phyloP scores from a whole-genome alignment of 345 rosid species.

The Cochlearia excelsa region DNA sequence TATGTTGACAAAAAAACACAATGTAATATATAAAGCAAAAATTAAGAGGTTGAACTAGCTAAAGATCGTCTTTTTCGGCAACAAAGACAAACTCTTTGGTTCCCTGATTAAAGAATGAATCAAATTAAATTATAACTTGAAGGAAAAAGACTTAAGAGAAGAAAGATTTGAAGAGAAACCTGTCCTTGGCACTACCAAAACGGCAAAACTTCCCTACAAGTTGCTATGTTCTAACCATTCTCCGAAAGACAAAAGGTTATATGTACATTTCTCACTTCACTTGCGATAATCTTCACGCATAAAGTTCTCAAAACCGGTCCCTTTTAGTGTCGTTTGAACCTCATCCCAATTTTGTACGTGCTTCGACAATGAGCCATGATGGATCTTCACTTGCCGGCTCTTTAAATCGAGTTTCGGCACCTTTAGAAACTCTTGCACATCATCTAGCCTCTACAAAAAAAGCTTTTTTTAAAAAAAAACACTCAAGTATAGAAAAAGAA shows the following conservation, averaged over 20 bases:
- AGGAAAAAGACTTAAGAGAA: too few relatives aligned
- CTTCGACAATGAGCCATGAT: constrained; percentile 64
- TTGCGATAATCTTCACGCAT: constrained; percentile 52
- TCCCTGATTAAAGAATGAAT: too few relatives aligned
- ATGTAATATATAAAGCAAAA: too few relatives aligned
- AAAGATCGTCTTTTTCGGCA: too few relatives aligned
- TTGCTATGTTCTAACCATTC: constrained; percentile 15
- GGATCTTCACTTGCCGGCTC: constrained; percentile 96
- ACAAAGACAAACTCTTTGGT: too few relatives aligned
- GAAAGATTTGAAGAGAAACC: constrained; percentile 1
- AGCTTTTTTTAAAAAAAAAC: not conserved
- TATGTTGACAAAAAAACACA: too few relatives aligned
- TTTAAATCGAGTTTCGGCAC: constrained; percentile 63
- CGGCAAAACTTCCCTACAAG: constrained; percentile 34
- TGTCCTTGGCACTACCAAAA: constrained; percentile 19
- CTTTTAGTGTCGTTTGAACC: constrained; percentile 57
- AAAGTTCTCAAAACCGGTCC: constrained; percentile 60
- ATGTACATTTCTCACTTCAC: constrained; percentile 29
- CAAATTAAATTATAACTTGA: too few relatives aligned
- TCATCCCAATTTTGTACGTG: constrained; percentile 80
- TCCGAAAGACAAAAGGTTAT: constrained; percentile 25
- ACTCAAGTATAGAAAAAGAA: too few relatives aligned
- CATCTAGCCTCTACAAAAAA: constrained; percentile 58
- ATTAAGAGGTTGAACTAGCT: too few relatives aligned
- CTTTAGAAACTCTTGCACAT: constrained; percentile 78